phyloP scores from a whole-genome alignment of 2,329 filamentous ascomycete genomes.

The Paecilomyces variotii region DNA sequence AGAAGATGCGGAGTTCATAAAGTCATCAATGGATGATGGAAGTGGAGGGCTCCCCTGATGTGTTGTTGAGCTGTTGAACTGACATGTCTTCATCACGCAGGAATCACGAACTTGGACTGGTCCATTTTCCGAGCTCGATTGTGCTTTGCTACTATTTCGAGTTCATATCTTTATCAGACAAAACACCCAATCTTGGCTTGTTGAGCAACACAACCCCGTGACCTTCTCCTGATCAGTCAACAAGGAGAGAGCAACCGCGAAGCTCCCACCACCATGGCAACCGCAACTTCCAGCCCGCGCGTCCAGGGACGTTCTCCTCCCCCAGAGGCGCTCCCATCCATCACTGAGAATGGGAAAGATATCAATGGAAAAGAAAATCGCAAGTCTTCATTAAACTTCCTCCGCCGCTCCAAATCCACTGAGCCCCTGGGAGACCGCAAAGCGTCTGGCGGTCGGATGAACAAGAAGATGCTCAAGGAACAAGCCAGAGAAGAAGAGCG shows the following conservation, averaged over 20 bases:
- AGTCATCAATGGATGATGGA: background rate
- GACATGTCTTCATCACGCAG: background rate
- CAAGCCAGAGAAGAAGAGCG: slow-evolving; percentile 44
- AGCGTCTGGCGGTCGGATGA: slow-evolving; percentile 22
- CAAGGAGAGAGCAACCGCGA: slow-evolving; percentile 12
- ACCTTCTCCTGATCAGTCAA: slow-evolving; percentile 12
- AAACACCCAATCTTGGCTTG: background rate
- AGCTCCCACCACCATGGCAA: slow-evolving; percentile 21
- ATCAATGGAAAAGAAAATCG: slow-evolving; percentile 22
- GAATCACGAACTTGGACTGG: background rate
- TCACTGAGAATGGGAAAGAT: slow-evolving; percentile 26
- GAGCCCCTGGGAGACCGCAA: slow-evolving; percentile 52
- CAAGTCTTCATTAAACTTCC: slow-evolving; percentile 49
- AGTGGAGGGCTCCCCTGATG: background rate
- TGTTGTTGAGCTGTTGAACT: background rate
- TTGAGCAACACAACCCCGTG: background rate
- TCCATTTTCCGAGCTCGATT: background rate
- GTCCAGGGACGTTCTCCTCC: slow-evolving; percentile 27
- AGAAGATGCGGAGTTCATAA: background rate
- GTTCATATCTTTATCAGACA: slow-evolving; percentile 13
- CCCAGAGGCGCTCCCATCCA: slow-evolving; percentile 24
- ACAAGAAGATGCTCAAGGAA: slow-evolving; percentile 31
- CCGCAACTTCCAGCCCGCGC: slow-evolving; percentile 26
- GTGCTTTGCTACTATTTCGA: background rate
- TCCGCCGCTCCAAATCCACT: slow-evolving; percentile 60